Evolutionary conservation across 2,329 filamentous ascomycete species (phyloP).

Genomic region (Paraconiothyrium brasiliense): DNA sequence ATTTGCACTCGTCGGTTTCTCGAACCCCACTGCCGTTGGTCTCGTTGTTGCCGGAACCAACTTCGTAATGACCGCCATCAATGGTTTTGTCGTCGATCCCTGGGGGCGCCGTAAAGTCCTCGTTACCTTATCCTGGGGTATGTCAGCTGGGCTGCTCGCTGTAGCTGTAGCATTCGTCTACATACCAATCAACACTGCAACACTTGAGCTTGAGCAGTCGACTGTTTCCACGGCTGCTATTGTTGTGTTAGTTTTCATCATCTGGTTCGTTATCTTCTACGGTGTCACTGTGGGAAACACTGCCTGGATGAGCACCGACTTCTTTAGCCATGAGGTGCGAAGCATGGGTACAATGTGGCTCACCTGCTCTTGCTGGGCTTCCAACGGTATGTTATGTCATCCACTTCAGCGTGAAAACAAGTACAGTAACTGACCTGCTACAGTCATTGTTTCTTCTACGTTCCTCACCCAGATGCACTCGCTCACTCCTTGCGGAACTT

Average conservation of each 20-base stretch:
- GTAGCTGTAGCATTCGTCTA: slow-evolving; percentile 58
- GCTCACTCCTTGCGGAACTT: slow-evolving; percentile 61
- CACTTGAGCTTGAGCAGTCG: slow-evolving; percentile 49
- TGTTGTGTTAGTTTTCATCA: slow-evolving; percentile 56
- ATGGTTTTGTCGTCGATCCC: slow-evolving; percentile 58
- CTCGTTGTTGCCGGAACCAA: slow-evolving; percentile 58
- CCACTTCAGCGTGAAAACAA: not conserved
- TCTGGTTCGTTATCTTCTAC: slow-evolving; percentile 55
- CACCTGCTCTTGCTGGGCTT: slow-evolving; percentile 52
- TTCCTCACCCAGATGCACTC: slow-evolving; percentile 62
- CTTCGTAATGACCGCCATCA: slow-evolving; percentile 61
- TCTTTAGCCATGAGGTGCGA: slow-evolving; percentile 60
- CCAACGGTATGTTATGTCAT: slow-evolving; percentile 30
- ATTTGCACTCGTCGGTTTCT: slow-evolving; percentile 60
- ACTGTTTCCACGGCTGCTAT: slow-evolving; percentile 46
- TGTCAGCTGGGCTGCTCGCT: slow-evolving; percentile 55
- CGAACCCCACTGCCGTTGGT: slow-evolving; percentile 59
- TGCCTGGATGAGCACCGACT: slow-evolving; percentile 59
- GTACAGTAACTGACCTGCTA: not conserved
- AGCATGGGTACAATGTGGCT: slow-evolving; percentile 60
- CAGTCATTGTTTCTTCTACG: slow-evolving; percentile 60
- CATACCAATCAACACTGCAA: slow-evolving; percentile 57
- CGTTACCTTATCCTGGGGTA: slow-evolving; percentile 56
- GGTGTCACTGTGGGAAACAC: slow-evolving; percentile 58
- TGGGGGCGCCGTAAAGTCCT: slow-evolving; percentile 58